These are phyloP conservation scores for Citrullus amarus DNA, from an alignment of 306 rosid genomes.

Conservation along the genomic window DNA sequence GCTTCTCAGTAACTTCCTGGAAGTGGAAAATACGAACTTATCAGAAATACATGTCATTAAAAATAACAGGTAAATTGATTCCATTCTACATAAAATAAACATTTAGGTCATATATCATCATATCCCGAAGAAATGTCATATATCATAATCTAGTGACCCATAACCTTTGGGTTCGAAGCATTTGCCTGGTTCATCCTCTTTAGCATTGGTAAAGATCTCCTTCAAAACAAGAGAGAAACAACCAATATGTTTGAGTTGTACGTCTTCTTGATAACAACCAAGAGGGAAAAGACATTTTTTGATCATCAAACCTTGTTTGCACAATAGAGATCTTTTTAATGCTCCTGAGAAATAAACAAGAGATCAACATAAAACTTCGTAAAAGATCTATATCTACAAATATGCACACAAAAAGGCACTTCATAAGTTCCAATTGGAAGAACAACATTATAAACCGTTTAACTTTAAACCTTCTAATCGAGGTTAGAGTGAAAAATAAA, in stretches of 20 bases:
- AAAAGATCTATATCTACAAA: neutral
- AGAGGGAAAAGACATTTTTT: neutral
- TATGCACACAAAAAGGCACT: neutral
- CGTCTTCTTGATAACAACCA: neutral
- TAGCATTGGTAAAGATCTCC: conserved; percentile 60
- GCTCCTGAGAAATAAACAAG: conserved; percentile 30
- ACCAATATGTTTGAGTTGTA: conserved; percentile 15
- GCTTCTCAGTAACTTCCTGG: conserved; percentile 44
- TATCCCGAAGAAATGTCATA: neutral
- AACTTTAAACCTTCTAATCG: neutral
- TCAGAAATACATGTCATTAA: conserved; percentile 7
- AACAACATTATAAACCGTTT: neutral
- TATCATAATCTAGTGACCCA: neutral
- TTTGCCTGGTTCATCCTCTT: conserved; percentile 34
- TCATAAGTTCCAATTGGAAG: neutral
- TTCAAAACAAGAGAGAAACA: conserved; percentile 18
- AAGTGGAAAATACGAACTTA: conserved; percentile 12
- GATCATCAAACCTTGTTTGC: conserved; percentile 33
- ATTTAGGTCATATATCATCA: neutral
- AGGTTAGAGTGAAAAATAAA: neutral
- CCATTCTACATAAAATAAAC: neutral
- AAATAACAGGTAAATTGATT: neutral
- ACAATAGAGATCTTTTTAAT: conserved; percentile 26
- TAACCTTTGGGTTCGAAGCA: conserved; percentile 38
- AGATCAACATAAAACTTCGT: neutral